Percentiles rank a stretch among this genome's conserved stretches.
phyloP scores from a whole-genome alignment of 805 yeast genomes.

The Kazachstania viticola region DNA sequence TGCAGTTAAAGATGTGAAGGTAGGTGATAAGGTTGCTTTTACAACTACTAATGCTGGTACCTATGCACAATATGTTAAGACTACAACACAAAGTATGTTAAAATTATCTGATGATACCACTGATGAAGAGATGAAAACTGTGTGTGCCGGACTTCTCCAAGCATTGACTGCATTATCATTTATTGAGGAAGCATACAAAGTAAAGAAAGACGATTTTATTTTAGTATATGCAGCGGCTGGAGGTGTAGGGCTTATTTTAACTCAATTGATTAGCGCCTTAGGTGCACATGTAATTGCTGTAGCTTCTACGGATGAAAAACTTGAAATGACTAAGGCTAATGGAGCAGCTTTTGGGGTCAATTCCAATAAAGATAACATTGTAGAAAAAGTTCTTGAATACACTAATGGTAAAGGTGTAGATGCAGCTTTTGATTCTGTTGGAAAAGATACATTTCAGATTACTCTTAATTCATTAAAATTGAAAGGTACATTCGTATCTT shows the following conservation, averaged over 20 bases:
- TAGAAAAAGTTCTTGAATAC: conserved; percentile 41
- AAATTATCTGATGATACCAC: conserved; percentile 39
- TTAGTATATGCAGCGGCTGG: conserved; percentile 93
- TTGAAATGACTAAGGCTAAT: conserved; percentile 46
- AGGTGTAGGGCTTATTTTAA: conserved; percentile 70
- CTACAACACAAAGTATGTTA: conserved; percentile 28
- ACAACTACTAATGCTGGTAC: conserved; percentile 39
- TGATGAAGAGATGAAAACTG: conserved; percentile 40
- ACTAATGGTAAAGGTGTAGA: conserved; percentile 59
- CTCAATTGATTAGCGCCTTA: conserved; percentile 46
- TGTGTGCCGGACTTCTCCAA: conserved; percentile 55
- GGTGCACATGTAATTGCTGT: conserved; percentile 82
- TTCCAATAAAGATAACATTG: conserved; percentile 42
- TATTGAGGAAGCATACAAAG: conserved; percentile 50
- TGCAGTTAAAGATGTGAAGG: conserved; percentile 39
- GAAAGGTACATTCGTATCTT: conserved; percentile 66
- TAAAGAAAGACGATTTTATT: conserved; percentile 57
- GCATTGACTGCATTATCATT: conserved; percentile 75
- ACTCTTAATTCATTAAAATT: conserved; percentile 50
- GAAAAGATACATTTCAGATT: conserved; percentile 61
- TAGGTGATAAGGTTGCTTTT: conserved; percentile 67
- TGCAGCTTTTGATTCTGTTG: conserved; percentile 64
- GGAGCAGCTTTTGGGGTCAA: conserved; percentile 74
- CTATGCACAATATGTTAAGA: conserved; percentile 65
- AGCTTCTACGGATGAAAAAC: conserved; percentile 69